Percentiles rank a stretch among this genome's conserved stretches.
These are phyloP conservation scores for Curvularia verruculosa DNA, from an alignment of 2,329 filamentous ascomycete species.

Conservation along the genomic window DNA sequence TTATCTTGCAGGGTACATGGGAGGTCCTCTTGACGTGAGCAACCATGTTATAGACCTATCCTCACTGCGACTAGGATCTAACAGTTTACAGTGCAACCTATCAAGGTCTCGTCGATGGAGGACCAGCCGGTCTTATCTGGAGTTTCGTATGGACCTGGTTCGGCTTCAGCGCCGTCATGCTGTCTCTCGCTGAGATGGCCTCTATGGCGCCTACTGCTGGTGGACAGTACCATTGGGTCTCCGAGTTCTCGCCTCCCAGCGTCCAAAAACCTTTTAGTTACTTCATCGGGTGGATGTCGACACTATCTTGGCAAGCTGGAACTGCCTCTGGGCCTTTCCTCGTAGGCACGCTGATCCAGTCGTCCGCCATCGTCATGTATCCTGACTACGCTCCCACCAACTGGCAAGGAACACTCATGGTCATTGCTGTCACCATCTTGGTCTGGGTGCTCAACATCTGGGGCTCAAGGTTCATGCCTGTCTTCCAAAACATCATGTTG, in stretches of 20 bases:
- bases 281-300: slow-evolving; percentile 56
- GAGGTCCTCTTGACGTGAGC: slow-evolving; percentile 42
- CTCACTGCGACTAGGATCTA: not conserved
- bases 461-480: slow-evolving; percentile 38
- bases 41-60: not conserved
- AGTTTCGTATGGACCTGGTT: slow-evolving; percentile 45
- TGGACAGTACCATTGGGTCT: slow-evolving; percentile 47
- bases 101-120: slow-evolving; percentile 41
- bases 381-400: slow-evolving; percentile 50
- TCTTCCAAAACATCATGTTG: slow-evolving; percentile 46
- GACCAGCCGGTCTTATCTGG: slow-evolving; percentile 44
- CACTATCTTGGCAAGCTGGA: slow-evolving; percentile 58
- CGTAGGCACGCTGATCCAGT: slow-evolving; percentile 56
- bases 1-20: slow-evolving; percentile 45
- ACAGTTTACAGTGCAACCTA: slow-evolving; percentile 31
- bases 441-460: slow-evolving; percentile 53
- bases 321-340: slow-evolving; percentile 57
- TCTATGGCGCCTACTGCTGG: slow-evolving; percentile 46
- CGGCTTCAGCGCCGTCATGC: slow-evolving; percentile 41
- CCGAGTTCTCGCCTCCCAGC: slow-evolving; percentile 40
- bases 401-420: slow-evolving; percentile 59
- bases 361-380: slow-evolving; percentile 51
- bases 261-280: slow-evolving; percentile 38
- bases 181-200: slow-evolving; percentile 45
- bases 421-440: slow-evolving; percentile 54